Percentiles rank a stretch among this genome's conserved stretches.
phyloP scores from a whole-genome alignment of 2,329 filamentous ascomycete species.

The Plectosphaerella sp. region DNA sequence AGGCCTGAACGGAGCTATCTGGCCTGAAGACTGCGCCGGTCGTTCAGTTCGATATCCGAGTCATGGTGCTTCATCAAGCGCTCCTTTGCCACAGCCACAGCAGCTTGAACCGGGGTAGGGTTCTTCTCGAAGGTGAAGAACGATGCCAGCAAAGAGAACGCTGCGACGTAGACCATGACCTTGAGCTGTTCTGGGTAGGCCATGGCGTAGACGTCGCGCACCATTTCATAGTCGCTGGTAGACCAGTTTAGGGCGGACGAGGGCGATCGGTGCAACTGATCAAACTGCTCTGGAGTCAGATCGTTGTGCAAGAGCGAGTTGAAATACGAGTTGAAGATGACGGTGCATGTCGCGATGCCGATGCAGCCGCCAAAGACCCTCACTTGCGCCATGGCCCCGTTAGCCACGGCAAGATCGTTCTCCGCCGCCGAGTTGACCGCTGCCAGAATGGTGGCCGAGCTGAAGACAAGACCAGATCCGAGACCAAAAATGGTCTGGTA shows the following conservation, averaged over 20 bases:
- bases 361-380: conserved; percentile 57
- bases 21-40: not conserved
- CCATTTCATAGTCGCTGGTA: conserved; percentile 21
- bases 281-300: conserved; percentile 32
- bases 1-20: too few relatives aligned
- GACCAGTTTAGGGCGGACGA: conserved; percentile 30
- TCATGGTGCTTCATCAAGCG: not conserved
- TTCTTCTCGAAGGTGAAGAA: conserved; percentile 38
- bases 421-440: conserved; percentile 43
- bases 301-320: conserved; percentile 28
- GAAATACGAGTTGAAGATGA: conserved; percentile 47
- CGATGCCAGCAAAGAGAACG: conserved; percentile 37
- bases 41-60: not conserved
- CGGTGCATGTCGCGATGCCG: conserved; percentile 54
- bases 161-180: conserved; percentile 39
- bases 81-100: conserved; percentile 5
- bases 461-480: conserved; percentile 55
- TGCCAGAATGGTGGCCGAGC: conserved; percentile 53
- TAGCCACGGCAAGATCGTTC: conserved; percentile 50
- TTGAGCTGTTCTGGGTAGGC: conserved; percentile 42
- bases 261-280: conserved; percentile 38
- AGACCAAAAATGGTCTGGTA: conserved; percentile 54
- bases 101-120: conserved; percentile 26
- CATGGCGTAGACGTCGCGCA: conserved; percentile 36
- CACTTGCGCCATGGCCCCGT: conserved; percentile 56